These are phyloP conservation scores for barrel medic (Medicago truncatula) DNA, from an alignment of 306 rosid species.

Conservation along the genomic window MtrunA17r5.0-ANR NC_053043.1:4020501-4021000, in stretches of 20 bases:
- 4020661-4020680: not conserved
- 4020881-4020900: not conserved
- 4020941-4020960: not conserved
- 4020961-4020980: not conserved
- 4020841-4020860: constrained; percentile 2
- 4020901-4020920: constrained; percentile 2
- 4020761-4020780: not conserved
- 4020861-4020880: not conserved
- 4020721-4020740: not conserved
- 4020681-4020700: constrained; percentile 9
- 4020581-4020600: not conserved
- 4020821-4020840: not conserved
- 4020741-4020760: not conserved
- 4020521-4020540: constrained; percentile 21
- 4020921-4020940: not conserved
- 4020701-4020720: not conserved
- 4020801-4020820: not conserved
- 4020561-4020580: not conserved
- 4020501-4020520: constrained; percentile 13
- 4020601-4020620: not conserved
- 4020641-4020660: not conserved
- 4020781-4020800: constrained; percentile 13
- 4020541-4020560: constrained; percentile 7
- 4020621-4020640: not conserved
- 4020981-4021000: not conserved